These are phyloP conservation scores for Simplicillium aogashimaense DNA, from an alignment of 2,329 filamentous ascomycete genomes.

Conservation along the genomic window DNA sequence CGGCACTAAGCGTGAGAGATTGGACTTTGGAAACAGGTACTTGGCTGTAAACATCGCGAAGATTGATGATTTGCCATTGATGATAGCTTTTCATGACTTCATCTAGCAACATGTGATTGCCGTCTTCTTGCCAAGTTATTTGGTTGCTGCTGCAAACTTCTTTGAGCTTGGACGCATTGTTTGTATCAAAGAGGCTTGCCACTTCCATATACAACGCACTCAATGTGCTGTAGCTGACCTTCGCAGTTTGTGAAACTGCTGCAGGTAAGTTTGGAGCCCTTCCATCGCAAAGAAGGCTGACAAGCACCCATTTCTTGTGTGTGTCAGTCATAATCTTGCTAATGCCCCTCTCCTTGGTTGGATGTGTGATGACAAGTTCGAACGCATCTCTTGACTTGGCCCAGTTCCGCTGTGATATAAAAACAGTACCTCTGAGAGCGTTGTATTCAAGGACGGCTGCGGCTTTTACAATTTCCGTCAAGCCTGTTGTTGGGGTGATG, in stretches of 20 bases:
- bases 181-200: slow-evolving; percentile 55
- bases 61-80: slow-evolving; percentile 62
- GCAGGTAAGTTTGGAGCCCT: slow-evolving; percentile 44
- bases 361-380: slow-evolving; percentile 56
- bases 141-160: slow-evolving; percentile 50
- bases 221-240: slow-evolving; percentile 46
- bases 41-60: slow-evolving; percentile 61
- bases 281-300: slow-evolving; percentile 63
- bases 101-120: slow-evolving; percentile 60
- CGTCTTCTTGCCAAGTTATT: slow-evolving; percentile 57
- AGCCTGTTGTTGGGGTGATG: slow-evolving; percentile 47
- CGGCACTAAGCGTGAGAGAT: slow-evolving; percentile 39
- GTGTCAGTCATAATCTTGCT: slow-evolving; percentile 79
- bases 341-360: slow-evolving; percentile 48
- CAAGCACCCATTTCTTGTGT: slow-evolving; percentile 84
- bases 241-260: slow-evolving; percentile 39
- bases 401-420: slow-evolving; percentile 53
- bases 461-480: slow-evolving; percentile 44
- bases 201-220: slow-evolving; percentile 63
- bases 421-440: slow-evolving; percentile 52
- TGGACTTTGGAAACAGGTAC: slow-evolving; percentile 45
- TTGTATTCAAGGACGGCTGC: slow-evolving; percentile 57
- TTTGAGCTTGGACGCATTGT: slow-evolving; percentile 45
- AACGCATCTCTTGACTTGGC: slow-evolving; percentile 50
- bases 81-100: slow-evolving; percentile 64